These are phyloP conservation scores for Ophiorrhiza pumila DNA, from an alignment of 257 asterid genomes.

Conservation along the genomic window DNA sequence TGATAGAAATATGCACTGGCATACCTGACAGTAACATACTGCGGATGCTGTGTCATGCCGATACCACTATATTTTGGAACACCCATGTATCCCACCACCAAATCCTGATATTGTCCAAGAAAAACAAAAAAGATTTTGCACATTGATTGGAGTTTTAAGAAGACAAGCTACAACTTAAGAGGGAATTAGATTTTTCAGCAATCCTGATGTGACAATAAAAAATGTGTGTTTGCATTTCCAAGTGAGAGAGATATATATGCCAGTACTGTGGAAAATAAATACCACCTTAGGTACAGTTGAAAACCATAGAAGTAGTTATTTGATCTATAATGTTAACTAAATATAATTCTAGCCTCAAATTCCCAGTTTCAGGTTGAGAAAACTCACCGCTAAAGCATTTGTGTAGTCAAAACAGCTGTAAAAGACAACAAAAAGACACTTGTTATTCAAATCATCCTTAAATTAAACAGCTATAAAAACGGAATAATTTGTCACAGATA, in stretches of 20 bases:
- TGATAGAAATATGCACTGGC: background rate
- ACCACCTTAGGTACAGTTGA: background rate
- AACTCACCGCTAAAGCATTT: slow-evolving; percentile 90
- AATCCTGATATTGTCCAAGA: slow-evolving; percentile 57
- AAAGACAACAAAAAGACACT: slow-evolving; percentile 25
- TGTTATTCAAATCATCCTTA: slow-evolving; percentile 9
- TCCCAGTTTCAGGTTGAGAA: slow-evolving; percentile 18
- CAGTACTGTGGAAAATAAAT: background rate
- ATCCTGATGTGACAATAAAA: background rate
- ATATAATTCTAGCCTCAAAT: background rate
- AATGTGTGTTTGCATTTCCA: background rate
- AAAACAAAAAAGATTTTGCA: slow-evolving; percentile 15
- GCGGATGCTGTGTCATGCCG: slow-evolving; percentile 94
- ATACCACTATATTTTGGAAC: slow-evolving; percentile 87
- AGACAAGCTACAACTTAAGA: background rate
- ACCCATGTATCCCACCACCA: slow-evolving; percentile 99
- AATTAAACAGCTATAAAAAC: background rate
- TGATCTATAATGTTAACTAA: background rate
- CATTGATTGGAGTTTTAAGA: background rate
- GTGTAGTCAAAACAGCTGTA: slow-evolving; percentile 99
- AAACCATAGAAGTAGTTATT: background rate
- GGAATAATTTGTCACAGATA: slow-evolving; percentile 8
- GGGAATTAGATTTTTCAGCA: background rate
- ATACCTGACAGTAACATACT: slow-evolving; percentile 91
- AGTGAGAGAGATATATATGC: background rate